phyloP scores from a whole-genome alignment of 2,329 filamentous ascomycete species.

The Chrysoporthe austroafricana region DNA sequence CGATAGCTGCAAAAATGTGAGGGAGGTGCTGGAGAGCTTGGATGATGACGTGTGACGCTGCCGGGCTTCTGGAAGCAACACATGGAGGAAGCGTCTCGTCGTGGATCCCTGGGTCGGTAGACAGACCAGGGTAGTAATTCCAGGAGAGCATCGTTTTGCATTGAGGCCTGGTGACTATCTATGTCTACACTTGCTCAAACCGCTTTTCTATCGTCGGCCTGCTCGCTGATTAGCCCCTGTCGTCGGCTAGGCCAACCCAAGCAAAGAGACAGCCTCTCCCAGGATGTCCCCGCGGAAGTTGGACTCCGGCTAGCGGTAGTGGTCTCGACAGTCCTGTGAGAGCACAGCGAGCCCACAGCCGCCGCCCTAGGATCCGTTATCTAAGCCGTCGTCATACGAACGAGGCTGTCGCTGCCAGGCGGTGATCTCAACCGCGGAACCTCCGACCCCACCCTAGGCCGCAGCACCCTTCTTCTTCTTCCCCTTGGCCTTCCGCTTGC shows the following conservation, averaged over 20 bases:
- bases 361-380: too few species aligned
- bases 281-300: neutral
- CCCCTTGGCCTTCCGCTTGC: constrained; percentile 77
- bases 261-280: neutral
- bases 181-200: neutral
- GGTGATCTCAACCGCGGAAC: neutral
- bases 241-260: neutral
- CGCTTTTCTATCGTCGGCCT: neutral
- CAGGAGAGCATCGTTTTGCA: neutral
- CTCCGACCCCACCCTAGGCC: neutral
- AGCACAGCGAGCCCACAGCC: neutral
- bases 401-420: neutral
- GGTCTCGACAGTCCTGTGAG: neutral
- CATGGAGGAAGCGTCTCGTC: neutral
- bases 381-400: neutral
- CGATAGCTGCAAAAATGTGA: constrained; percentile 35
- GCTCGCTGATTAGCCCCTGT: neutral
- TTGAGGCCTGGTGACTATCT: neutral
- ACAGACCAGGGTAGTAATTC: neutral
- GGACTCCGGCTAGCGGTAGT: neutral
- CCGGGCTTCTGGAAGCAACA: neutral
- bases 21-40: constrained; percentile 37
- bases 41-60: constrained; percentile 34
- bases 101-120: neutral
- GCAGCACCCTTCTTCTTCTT: constrained; percentile 54